Base-by-base conservation (phyloP, 805 yeast species). In the Candida krabiensis region DNA sequence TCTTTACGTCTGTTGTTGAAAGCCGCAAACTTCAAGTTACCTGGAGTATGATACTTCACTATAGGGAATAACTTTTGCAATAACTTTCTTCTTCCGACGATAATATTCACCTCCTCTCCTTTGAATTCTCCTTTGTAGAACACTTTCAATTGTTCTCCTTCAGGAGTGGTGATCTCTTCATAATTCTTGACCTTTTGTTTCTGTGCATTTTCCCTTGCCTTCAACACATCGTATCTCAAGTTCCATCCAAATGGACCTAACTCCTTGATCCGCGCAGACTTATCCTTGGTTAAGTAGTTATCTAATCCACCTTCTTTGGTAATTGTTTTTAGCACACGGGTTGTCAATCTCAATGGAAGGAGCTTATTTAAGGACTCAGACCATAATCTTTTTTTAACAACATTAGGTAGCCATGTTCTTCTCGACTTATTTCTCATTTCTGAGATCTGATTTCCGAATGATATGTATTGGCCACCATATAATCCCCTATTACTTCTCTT, bases 271-370 rank as follows among this genome's bases (percentile, higher is more conserved):
- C 99, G 75, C 3, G 95, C 95, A 5, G 95, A 71, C 50, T 85
- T 87, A 43, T 89, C 95, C 64, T 93, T 93, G 29, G 80, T 73
- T 44, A 93, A 63, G 59, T 93, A 93, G 47, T 81, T 81, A 58
- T 93, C 99, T 40, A 93, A 70, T 4, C 99, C 99, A 45, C 99
- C 99, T 61, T 91, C 98, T 52, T 80, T 86, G 41, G 86, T 83
- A 42, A 93, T 83, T 0, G 97, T 89, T 53, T 82, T 79, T 56
- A 93, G 71, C 5, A 89, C 97, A 43, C 82, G 77, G 4, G 97
- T 77, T 6, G 89, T 81, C 24, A 89, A 79, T 43, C 73, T 79
- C 38, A 87, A 61, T 33, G 69, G 67, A 30, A 89, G 61, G 27
- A 68, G 63, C 49, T 70, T 71, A 41, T 79, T 66, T 52, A 93